Percentiles rank a stretch among this genome's conserved stretches.
Conservation (phyloP, 257 asterid species). For the Salvia rosmarinus region DNA sequence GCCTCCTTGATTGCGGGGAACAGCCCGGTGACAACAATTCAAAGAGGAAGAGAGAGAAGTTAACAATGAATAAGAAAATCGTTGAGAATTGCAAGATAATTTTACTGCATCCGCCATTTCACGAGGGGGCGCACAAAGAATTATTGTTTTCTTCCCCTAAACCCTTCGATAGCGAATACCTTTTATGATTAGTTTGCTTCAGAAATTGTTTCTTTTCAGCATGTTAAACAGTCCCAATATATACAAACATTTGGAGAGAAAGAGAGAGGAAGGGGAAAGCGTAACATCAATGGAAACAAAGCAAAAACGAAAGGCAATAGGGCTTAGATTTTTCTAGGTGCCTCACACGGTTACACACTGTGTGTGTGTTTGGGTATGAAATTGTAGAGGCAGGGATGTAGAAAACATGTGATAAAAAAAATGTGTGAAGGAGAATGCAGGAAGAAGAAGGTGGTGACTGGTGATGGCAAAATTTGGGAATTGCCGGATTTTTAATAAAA, state of each 20-base stretch:
- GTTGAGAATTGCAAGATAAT: constrained; percentile 50
- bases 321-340: constrained; percentile 32
- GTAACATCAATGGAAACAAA: constrained; percentile 27
- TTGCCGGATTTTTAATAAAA: too few species aligned
- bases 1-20: constrained; percentile 43
- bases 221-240: constrained; percentile 16
- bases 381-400: constrained; percentile 1
- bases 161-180: neutral
- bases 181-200: constrained; percentile 12
- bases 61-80: constrained; percentile 54
- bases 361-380: constrained; percentile 24
- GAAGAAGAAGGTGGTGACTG: constrained; percentile 17
- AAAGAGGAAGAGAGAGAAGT: constrained; percentile 57
- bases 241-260: neutral
- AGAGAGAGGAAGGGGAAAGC: neutral
- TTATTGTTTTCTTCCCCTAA: neutral
- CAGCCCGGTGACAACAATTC: constrained; percentile 49
- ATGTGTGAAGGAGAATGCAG: constrained; percentile 42
- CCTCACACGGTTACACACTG: constrained; percentile 33
- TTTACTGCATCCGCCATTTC: constrained; percentile 69
- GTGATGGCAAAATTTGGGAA: too few species aligned
- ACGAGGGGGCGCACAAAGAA: constrained; percentile 10
- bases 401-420: constrained; percentile 12
- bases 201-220: constrained; percentile 7
- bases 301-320: constrained; percentile 32